Evolutionary conservation across 2,329 filamentous ascomycete genomes (phyloP).

Genomic region (Venturia oleaginea): DNA sequence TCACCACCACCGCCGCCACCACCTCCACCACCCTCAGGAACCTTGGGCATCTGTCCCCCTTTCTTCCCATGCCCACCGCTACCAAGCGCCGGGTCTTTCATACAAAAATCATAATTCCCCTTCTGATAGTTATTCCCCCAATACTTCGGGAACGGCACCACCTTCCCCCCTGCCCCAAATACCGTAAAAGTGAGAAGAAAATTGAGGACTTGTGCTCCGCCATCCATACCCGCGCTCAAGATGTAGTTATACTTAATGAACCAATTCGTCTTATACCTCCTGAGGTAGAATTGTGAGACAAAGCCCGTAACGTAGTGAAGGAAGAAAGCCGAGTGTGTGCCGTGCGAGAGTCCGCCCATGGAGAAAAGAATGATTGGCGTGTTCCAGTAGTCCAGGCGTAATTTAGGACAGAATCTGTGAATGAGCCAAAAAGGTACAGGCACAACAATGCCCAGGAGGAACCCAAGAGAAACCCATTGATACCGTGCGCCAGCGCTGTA

Average conservation of each 20-base stretch:
- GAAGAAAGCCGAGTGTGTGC: slow-evolving; percentile 31
- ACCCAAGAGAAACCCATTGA: slow-evolving; percentile 29
- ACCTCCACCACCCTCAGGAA: neutral
- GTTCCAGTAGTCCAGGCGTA: slow-evolving; percentile 29
- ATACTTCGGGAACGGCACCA: slow-evolving; percentile 24
- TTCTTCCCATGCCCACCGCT: neutral
- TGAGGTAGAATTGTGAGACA: slow-evolving; percentile 28
- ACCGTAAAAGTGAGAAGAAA: slow-evolving; percentile 37
- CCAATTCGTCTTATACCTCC: slow-evolving; percentile 26
- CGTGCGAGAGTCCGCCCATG: slow-evolving; percentile 34
- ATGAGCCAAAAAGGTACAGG: slow-evolving; percentile 26
- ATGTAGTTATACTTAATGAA: slow-evolving; percentile 37
- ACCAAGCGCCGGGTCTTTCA: slow-evolving; percentile 6
- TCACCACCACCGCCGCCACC: too few relatives aligned
- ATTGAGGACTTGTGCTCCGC: slow-evolving; percentile 31
- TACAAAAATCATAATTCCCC: slow-evolving; percentile 12
- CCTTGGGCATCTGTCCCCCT: neutral
- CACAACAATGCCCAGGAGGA: slow-evolving; percentile 32
- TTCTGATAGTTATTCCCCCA: slow-evolving; percentile 11
- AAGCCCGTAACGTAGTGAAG: slow-evolving; percentile 28
- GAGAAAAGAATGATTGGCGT: slow-evolving; percentile 35
- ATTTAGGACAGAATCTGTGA: slow-evolving; percentile 23
- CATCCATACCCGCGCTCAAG: slow-evolving; percentile 32
- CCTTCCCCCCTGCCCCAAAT: slow-evolving; percentile 26
- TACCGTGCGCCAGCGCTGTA: slow-evolving; percentile 30